Base-by-base conservation (phyloP, 371 early-diverging fungal species). In the Haplosporangium sp. region DNA sequence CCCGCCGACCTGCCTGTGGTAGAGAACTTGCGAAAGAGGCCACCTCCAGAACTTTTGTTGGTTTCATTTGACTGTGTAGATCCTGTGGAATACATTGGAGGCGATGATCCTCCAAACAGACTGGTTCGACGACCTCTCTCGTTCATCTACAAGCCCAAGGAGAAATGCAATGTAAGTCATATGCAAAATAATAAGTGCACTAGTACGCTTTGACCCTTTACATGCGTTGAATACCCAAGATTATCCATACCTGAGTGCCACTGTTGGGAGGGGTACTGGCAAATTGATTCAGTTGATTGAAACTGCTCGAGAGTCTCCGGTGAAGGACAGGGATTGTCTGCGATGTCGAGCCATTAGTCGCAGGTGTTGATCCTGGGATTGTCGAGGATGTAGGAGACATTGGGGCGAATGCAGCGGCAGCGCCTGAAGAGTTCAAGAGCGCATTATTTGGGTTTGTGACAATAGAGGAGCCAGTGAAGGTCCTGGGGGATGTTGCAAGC, bases 1-100 rank as follows among this genome's bases (percentile, higher is more conserved):
- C 64, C 55, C 38, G 64, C 56, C 29, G 69, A 60, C 12, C 60
- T 58, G 13, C 71, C 67, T 5, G 63, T 58, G 13, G 67, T 51
- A 6, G 76, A 75, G 42, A 76, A 71, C 52, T 70, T 70, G 56
- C 77, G 77, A 57, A 76, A 76, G 29, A 76, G 62, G 6, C 77
- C 60, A 10, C 59, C 54, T n/a, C 59, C 55, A 18, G 60, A 55
- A 14, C 54, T 52, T n/a, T 45, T 62, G 43, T 16, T 56, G 52
- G 20, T 59, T 11, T 59, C 59, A 1, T 1, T 29, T 29, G 29
- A 29, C 29, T 29, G 29, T 29, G 29, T 29, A 5, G 59, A 13
- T 13, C 21, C 38, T 10, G 29, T 51, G 6, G 55, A 21, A 1
- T 60, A 43, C 41, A 50, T 40, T 14, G 64, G 69, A 41, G 69